These are phyloP conservation scores for Microascus cirrosus DNA, from an alignment of 2,329 filamentous ascomycete genomes.

Conservation along the genomic window DNA sequence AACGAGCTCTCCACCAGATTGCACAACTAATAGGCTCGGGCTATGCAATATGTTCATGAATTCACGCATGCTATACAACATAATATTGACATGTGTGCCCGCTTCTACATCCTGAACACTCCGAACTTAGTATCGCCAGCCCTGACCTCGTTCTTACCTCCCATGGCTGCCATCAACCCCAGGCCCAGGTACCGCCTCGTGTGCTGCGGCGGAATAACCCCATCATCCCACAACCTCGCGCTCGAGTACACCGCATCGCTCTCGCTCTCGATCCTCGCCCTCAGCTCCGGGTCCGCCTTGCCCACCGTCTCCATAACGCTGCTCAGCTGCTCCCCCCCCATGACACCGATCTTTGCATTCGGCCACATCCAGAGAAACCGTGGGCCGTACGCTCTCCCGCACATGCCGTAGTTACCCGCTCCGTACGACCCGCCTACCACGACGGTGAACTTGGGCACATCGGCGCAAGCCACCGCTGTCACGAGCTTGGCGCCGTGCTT, in stretches of 20 bases:
- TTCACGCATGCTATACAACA: neutral
- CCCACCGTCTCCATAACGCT: slow-evolving; percentile 94
- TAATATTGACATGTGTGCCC: neutral
- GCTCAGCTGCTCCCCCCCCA: slow-evolving; percentile 87
- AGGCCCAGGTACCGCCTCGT: slow-evolving; percentile 62
- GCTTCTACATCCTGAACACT: slow-evolving; percentile 68
- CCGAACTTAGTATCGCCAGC: slow-evolving; percentile 60
- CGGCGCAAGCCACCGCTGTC: slow-evolving; percentile 84
- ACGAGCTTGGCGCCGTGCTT: slow-evolving; percentile 98
- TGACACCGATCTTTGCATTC: slow-evolving; percentile 89
- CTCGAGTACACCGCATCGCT: slow-evolving; percentile 83
- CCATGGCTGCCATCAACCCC: slow-evolving; percentile 60
- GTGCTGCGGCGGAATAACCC: slow-evolving; percentile 67
- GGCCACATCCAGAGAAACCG: slow-evolving; percentile 96
- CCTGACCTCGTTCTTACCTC: slow-evolving; percentile 51
- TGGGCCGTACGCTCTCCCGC: slow-evolving; percentile 84
- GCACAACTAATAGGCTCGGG: too few relatives aligned
- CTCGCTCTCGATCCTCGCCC: slow-evolving; percentile 77
- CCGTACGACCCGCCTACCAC: slow-evolving; percentile 90
- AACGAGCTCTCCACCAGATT: too few relatives aligned
- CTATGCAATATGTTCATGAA: too few relatives aligned
- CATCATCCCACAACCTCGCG: slow-evolving; percentile 82
- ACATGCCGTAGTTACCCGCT: slow-evolving; percentile 98
- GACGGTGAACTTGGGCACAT: slow-evolving; percentile 94
- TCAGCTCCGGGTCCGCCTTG: slow-evolving; percentile 67